Evolutionary conservation across 2,329 filamentous ascomycete genomes (phyloP).

Genomic region (Xylariaceae sp.): DNA sequence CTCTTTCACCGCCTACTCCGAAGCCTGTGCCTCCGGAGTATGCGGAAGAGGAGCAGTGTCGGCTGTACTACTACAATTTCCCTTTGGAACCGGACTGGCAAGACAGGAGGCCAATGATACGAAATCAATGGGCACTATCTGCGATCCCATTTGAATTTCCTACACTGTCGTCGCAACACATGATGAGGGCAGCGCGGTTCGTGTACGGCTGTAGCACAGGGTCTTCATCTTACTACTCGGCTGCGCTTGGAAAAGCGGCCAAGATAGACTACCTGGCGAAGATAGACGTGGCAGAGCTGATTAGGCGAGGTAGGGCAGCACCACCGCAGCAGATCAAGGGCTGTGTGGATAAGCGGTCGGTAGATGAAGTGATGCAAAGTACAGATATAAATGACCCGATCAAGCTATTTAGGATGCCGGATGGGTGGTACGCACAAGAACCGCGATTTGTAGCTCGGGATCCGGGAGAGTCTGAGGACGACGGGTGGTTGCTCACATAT

Average conservation of each 20-base stretch:
- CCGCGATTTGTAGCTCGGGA: slow-evolving; percentile 57
- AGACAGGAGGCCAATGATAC: slow-evolving; percentile 38
- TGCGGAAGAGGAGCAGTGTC: slow-evolving; percentile 61
- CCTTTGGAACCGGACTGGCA: slow-evolving; percentile 33
- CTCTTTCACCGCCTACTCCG: slow-evolving; percentile 52
- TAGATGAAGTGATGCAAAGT: slow-evolving; percentile 48
- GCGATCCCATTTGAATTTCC: slow-evolving; percentile 68
- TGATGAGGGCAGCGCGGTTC: slow-evolving; percentile 57
- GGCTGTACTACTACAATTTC: slow-evolving; percentile 67
- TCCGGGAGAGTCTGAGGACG: slow-evolving; percentile 49
- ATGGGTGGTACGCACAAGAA: slow-evolving; percentile 62
- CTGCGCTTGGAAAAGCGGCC: slow-evolving; percentile 58
- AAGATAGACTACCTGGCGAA: slow-evolving; percentile 66
- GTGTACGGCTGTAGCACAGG: slow-evolving; percentile 65
- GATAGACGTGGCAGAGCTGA: slow-evolving; percentile 51
- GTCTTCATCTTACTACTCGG: slow-evolving; percentile 49
- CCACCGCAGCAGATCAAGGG: slow-evolving; percentile 51
- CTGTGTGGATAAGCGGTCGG: slow-evolving; percentile 55
- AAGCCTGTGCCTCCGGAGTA: slow-evolving; percentile 34
- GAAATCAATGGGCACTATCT: slow-evolving; percentile 60
- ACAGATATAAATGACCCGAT: slow-evolving; percentile 51
- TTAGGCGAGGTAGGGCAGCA: slow-evolving; percentile 46
- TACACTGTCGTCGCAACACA: slow-evolving; percentile 48
- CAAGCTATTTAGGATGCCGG: slow-evolving; percentile 57
- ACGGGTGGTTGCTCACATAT: slow-evolving; percentile 64